Evolutionary conservation across 2,329 filamentous ascomycete genomes (phyloP).

Genomic region (Claviceps sp.): DNA sequence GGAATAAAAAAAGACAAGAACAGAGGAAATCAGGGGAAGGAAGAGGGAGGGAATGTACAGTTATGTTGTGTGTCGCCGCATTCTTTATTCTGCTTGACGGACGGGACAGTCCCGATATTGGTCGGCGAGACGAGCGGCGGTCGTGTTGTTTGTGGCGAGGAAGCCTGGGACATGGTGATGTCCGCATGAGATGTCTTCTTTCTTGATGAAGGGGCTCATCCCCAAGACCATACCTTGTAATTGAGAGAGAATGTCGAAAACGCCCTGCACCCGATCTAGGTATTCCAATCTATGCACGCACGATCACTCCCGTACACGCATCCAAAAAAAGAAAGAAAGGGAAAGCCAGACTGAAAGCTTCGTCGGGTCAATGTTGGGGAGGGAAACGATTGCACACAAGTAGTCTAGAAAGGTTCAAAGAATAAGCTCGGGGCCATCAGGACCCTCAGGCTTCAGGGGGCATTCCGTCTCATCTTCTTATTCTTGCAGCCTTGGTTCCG

Average conservation of each 20-base stretch:
- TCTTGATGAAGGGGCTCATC: neutral
- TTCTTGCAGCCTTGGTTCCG: too few species aligned
- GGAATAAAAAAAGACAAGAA: neutral
- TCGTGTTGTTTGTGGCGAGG: neutral
- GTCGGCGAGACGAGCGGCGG: neutral
- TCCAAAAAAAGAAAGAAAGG: too few species aligned
- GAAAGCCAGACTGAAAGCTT: too few species aligned
- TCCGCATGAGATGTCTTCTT: neutral
- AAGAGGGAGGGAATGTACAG: conserved; percentile 12
- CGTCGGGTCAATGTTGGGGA: too few species aligned
- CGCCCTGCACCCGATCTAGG: too few species aligned
- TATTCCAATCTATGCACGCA: too few species aligned
- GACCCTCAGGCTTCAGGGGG: too few species aligned
- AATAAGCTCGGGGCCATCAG: too few species aligned
- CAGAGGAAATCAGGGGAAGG: neutral
- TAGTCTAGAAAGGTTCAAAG: too few species aligned
- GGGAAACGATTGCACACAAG: too few species aligned
- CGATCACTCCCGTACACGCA: too few species aligned
- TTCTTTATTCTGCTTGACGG: conserved; percentile 12
- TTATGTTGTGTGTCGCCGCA: conserved; percentile 17
- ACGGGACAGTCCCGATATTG: conserved; percentile 8
- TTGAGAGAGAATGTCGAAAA: neutral
- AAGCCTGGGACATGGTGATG: neutral
- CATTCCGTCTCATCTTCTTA: too few species aligned
- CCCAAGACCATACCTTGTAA: neutral